Conservation (phyloP, 2,329 filamentous ascomycete species). For the Aspergillus pseudoglaucus region DNA sequence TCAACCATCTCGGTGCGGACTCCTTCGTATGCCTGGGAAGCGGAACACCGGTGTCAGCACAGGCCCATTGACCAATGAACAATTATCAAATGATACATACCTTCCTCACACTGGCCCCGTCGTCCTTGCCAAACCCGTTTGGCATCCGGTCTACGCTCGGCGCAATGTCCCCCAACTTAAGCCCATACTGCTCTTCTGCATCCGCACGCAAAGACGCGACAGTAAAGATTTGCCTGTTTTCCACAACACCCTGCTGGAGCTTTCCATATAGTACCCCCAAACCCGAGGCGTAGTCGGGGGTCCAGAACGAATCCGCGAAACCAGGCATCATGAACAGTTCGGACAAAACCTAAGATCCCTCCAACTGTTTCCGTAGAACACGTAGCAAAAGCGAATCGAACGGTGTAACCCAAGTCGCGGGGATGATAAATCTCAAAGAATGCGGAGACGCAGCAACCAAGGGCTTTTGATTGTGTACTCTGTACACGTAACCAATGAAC, state of each 20-base stretch:
- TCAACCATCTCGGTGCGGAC: constrained; percentile 89
- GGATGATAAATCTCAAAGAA: not conserved
- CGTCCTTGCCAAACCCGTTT: constrained; percentile 81
- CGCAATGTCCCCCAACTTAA: constrained; percentile 72
- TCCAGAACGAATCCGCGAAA: constrained; percentile 97
- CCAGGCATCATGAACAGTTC: constrained; percentile 61
- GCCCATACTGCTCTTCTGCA: constrained; percentile 84
- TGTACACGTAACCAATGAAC: not conserved
- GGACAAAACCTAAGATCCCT: not conserved
- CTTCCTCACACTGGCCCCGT: constrained; percentile 93
- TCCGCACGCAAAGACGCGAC: constrained; percentile 92
- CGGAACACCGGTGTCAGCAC: not conserved
- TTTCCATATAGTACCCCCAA: constrained; percentile 93
- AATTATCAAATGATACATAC: constrained; percentile 41
- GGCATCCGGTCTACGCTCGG: constrained; percentile 72
- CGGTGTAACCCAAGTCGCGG: no score
- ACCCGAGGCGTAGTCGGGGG: constrained; percentile 91
- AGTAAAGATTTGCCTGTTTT: constrained; percentile 89
- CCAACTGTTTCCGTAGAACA: not conserved
- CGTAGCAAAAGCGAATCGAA: not conserved
- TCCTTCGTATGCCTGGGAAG: constrained; percentile 76
- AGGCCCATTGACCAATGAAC: not conserved
- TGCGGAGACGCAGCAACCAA: no score
- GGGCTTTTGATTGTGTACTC: no score
- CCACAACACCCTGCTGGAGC: constrained; percentile 89